Evolutionary conservation across 2,329 filamentous ascomycete species (phyloP).

Genomic region (Fusarium chlamydosporum): DNA sequence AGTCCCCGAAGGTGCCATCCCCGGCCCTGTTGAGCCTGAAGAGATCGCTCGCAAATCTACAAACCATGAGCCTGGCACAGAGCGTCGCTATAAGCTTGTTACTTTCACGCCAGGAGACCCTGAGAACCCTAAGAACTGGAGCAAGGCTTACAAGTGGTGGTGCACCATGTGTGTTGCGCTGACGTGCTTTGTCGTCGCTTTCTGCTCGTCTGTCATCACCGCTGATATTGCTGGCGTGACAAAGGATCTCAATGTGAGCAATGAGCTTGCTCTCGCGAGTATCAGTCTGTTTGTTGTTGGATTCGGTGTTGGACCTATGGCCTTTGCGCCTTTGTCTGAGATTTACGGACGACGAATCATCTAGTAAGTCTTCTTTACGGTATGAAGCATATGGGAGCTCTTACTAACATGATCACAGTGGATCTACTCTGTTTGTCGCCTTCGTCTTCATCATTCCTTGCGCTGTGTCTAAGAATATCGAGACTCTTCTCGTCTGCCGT

Average conservation of each 20-base stretch:
- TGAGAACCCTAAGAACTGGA: slow-evolving; percentile 90
- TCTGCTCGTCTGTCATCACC: slow-evolving; percentile 81
- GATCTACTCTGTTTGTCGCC: slow-evolving; percentile 75
- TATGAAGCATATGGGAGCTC: neutral
- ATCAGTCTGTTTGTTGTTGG: slow-evolving; percentile 85
- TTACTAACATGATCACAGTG: slow-evolving; percentile 51
- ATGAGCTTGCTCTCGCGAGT: slow-evolving; percentile 79
- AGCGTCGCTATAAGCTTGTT: slow-evolving; percentile 66
- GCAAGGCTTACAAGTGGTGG: slow-evolving; percentile 83
- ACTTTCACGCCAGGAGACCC: slow-evolving; percentile 78
- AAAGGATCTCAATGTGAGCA: slow-evolving; percentile 75
- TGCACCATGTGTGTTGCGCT: slow-evolving; percentile 86
- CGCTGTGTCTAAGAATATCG: slow-evolving; percentile 81
- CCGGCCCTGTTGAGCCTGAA: slow-evolving; percentile 56
- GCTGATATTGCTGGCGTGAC: slow-evolving; percentile 77
- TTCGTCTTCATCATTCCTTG: slow-evolving; percentile 86
- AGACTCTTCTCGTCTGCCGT: slow-evolving; percentile 81
- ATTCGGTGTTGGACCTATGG: slow-evolving; percentile 85
- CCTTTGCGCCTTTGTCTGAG: slow-evolving; percentile 83
- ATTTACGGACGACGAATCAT: slow-evolving; percentile 79
- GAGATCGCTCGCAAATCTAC: slow-evolving; percentile 42
- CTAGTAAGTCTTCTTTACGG: slow-evolving; percentile 63
- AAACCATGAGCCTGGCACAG: slow-evolving; percentile 33
- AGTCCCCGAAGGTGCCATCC: slow-evolving; percentile 72
- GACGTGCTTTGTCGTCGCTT: slow-evolving; percentile 81